A percentile compares a stretch with the other conserved stretches of the same genome.
These are phyloP conservation scores for Pelargonium nanum DNA, from an alignment of 345 rosid genomes.

Conservation along the genomic window DNA sequence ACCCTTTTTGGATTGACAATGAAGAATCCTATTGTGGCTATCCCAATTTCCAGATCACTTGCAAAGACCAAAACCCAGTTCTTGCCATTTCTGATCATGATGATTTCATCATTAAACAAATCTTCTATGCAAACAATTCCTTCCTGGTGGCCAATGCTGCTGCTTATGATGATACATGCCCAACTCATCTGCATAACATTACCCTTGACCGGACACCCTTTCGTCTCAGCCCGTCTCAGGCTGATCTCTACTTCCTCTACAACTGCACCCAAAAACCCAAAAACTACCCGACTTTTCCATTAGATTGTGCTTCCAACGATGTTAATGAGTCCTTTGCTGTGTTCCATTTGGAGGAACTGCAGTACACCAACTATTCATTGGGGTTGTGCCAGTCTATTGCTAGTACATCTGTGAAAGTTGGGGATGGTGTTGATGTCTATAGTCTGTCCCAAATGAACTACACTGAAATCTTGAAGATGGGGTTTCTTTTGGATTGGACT, in stretches of 20 bases:
- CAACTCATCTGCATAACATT: slow-evolving; percentile 30
- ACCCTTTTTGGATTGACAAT: slow-evolving; percentile 39
- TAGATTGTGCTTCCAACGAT: slow-evolving; percentile 25
- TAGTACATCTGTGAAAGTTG: slow-evolving; percentile 19
- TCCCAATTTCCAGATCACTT: slow-evolving; percentile 34
- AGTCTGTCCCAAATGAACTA: slow-evolving; percentile 12
- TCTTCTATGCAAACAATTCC: slow-evolving; percentile 22
- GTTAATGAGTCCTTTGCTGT: slow-evolving; percentile 25
- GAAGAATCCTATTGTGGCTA: slow-evolving; percentile 40
- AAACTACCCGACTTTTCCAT: neutral
- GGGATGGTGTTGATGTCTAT: neutral
- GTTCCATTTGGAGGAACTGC: slow-evolving; percentile 14
- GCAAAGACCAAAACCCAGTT: slow-evolving; percentile 24
- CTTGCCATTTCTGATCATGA: slow-evolving; percentile 36
- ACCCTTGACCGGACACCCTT: slow-evolving; percentile 42
- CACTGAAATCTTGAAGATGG: slow-evolving; percentile 31
- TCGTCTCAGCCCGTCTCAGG: slow-evolving; percentile 11
- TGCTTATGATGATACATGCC: slow-evolving; percentile 27
- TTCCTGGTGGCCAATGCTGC: slow-evolving; percentile 28
- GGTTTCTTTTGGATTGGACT: slow-evolving; percentile 47
- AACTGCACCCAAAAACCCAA: slow-evolving; percentile 25
- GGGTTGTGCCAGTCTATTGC: slow-evolving; percentile 22
- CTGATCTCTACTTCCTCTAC: slow-evolving; percentile 28
- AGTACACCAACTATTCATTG: neutral
- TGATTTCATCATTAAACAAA: slow-evolving; percentile 30